phyloP scores from a whole-genome alignment of 2,329 filamentous ascomycete genomes.

The Elsinoe fawcettii region DNA sequence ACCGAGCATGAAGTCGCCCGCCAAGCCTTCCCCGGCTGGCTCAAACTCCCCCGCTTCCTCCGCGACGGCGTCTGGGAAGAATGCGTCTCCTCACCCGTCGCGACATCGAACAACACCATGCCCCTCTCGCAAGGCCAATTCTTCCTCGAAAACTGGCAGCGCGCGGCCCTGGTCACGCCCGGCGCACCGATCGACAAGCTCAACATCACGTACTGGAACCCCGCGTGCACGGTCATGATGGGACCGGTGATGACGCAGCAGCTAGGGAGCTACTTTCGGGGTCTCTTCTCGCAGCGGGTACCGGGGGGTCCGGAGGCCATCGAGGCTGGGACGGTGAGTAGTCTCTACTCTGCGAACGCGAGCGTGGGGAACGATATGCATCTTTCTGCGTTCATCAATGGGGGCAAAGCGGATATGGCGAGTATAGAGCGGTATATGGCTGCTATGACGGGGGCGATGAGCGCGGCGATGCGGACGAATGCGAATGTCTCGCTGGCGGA shows the following conservation, averaged over 20 bases:
- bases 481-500: background rate
- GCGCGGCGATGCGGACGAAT: constrained; percentile 1
- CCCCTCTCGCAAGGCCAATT: background rate
- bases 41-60: background rate
- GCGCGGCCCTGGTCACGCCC: background rate
- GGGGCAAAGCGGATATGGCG: background rate
- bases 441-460: background rate
- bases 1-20: background rate
- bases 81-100: background rate
- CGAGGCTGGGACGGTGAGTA: background rate
- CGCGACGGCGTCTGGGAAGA: background rate
- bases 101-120: background rate
- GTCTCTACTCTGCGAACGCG: background rate
- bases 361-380: constrained; percentile 8
- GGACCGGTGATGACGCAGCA: background rate
- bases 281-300: background rate
- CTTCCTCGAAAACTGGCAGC: background rate
- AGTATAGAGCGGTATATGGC: background rate
- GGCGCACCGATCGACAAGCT: background rate
- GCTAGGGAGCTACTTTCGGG: background rate
- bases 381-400: constrained; percentile 5
- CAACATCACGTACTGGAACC: background rate
- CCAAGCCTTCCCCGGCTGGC: background rate
- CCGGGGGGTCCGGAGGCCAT: background rate
- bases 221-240: background rate